Base-by-base conservation (phyloP, 805 yeast genomes). In the Wickerhamiella spandovensis region DNA sequence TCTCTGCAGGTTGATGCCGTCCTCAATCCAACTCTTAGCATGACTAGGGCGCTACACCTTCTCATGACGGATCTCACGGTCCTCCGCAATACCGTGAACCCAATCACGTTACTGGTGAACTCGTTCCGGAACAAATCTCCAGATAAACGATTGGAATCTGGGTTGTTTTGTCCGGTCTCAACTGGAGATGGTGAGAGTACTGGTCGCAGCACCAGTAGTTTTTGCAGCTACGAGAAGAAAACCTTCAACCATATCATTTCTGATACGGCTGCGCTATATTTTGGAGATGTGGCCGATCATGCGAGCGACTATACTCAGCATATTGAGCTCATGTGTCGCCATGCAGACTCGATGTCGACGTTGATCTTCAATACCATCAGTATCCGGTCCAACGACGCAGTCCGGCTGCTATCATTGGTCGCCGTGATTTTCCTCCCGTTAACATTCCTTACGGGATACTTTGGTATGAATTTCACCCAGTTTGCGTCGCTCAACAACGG, bases 391-490 rank as follows among this genome's bases (percentile, higher is more conserved):
- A 75, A 76, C 53, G 75, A 69, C 54, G 72, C 81, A 4, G 77
- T 78, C 72, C 68, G 71, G 48, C 71, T 72, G 58, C 64, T 78
- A 43, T 74, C 81, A 7, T 58, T 78, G 38, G 75, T 78, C 9
- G 74, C 82, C 0, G 81, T 78, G 13, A 70, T 78, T 13, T 78
- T 78, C 56, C 65, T 78, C 38, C 83, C 83, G 5, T 59, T 78
- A 49, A 71, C 78, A 5, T 78, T 78, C 57, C 69, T 79, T 71
- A 76, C 82, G 1, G 82, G 82, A 12, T 78, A 76, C 58, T 78
- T 74, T 53, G 80, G 80, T 17, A 76, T 76, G 79, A 76, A 76
- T 56, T 76, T 76, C 57, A 60, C 63, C 24, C 51, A 58, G 6
- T 76, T 76, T 54, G 67, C 66, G 2, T 69, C 70, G 46, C 59